Evolutionary conservation across 345 rosid species (phyloP).

Genomic region (Citrus hindsii): DNA sequence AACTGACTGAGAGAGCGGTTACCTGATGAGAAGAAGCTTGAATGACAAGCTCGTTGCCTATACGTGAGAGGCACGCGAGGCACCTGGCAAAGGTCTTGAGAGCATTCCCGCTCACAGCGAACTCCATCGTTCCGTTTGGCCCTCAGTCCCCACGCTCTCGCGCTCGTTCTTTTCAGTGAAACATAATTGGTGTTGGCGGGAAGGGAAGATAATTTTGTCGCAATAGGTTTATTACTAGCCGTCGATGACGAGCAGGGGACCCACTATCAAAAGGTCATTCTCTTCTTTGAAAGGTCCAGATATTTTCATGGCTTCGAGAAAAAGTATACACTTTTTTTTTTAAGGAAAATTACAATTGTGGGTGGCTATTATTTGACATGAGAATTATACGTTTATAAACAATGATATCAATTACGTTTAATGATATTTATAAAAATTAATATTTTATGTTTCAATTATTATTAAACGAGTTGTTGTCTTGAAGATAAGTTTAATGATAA

Average conservation of each 20-base stretch:
- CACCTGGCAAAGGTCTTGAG: conserved; percentile 77
- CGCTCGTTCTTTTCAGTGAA: not conserved
- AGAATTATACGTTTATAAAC: no score
- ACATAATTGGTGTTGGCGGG: conserved; percentile 8
- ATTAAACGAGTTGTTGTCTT: no score
- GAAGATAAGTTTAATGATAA: no score
- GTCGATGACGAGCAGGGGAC: not conserved
- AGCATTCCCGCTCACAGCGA: conserved; percentile 69
- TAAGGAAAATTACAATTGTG: accelerated
- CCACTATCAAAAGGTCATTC: not conserved
- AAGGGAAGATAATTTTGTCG: not conserved
- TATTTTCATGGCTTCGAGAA: not conserved
- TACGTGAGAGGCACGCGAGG: conserved; percentile 70
- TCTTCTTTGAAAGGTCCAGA: not conserved
- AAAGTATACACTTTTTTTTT: no score
- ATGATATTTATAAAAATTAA: no score
- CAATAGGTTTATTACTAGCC: not conserved
- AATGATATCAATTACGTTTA: no score
- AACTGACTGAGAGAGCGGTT: not conserved
- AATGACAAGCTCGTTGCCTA: conserved; percentile 84
- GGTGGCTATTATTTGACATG: no score
- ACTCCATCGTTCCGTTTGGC: conserved; percentile 47
- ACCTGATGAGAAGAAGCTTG: conserved; percentile 79
- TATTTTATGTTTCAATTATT: no score
- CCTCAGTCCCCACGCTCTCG: not conserved